Evolutionary conservation across 2,329 filamentous ascomycete species (phyloP), one percentile per base, ranked within the genome.

Genomic region (Trichoderma endophyticum): DNA sequence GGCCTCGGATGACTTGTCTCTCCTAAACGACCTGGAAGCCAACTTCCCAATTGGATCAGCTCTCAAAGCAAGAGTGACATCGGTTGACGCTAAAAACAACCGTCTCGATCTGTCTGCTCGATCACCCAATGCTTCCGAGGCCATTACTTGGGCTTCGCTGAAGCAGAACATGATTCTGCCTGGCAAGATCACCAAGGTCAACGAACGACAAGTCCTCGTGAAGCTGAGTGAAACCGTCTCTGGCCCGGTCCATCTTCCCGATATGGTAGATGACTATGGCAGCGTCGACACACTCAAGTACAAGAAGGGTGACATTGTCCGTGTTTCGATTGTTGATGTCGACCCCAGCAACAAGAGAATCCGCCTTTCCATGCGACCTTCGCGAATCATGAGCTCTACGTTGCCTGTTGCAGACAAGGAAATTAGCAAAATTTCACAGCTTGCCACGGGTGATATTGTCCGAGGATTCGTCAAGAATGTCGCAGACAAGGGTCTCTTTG

Each of bases 391-490:
- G 74, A 97, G 93, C 82, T 97, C 95, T 1, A 92, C 92, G 1
- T 84, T 97, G 3, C 87, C 91, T 1, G 89, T 98, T 60, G 90
- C 91, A 78, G 96, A 99, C 79, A 89, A 88, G 48, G 94, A 98
- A 77, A 90, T 99, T 75, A 88, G 86, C 14, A 88, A 88, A 21
- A 82, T 90, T 61, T 85, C 89, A n/a, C 90, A 97, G 75, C 79
- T 99, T 36, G 89, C 91, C 71, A 83, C 90, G 51, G 93, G 95
- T 73, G 91, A 97, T 74, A 84, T 98, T 34, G 86, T 97, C 15
- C 92, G 96, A 71, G 97, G 97, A 3, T 98, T 99, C 77, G 89
- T 99, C 77, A 97, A 94, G 83, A 93, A 94, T 75, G 90, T 98
- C 56, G 88, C 93, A 0, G 94, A 97, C 75, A 95, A 94, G 80